phyloP scores from a whole-genome alignment of 805 yeast species.

The Nakazawaea sp. region DNA sequence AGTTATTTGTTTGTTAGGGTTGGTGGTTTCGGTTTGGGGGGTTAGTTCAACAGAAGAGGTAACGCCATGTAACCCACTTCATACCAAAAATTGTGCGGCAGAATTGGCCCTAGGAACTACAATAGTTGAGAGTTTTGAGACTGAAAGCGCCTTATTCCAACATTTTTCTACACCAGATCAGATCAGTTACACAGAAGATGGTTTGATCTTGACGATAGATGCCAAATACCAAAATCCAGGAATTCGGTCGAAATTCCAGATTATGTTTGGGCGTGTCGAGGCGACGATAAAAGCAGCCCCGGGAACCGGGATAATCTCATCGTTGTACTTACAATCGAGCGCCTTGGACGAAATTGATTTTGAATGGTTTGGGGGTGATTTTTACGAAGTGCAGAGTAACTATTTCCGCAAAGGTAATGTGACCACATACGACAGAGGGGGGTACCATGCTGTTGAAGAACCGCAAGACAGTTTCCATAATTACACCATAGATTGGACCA shows the following conservation, averaged over 20 bases:
- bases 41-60: no score
- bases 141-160: slow-evolving; percentile 36
- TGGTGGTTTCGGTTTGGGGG: no score
- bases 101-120: no score
- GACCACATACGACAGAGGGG: slow-evolving; percentile 74
- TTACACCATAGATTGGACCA: slow-evolving; percentile 82
- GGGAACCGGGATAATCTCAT: slow-evolving; percentile 76
- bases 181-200: slow-evolving; percentile 43
- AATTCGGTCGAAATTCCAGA: slow-evolving; percentile 67
- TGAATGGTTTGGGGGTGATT: slow-evolving; percentile 83
- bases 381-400: slow-evolving; percentile 67
- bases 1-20: no score
- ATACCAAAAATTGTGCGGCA: no score
- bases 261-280: slow-evolving; percentile 86
- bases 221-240: slow-evolving; percentile 74
- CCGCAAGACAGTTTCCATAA: slow-evolving; percentile 63
- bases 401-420: slow-evolving; percentile 79
- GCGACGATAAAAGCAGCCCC: slow-evolving; percentile 64
- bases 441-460: slow-evolving; percentile 48
- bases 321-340: slow-evolving; percentile 75
- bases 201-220: slow-evolving; percentile 54
- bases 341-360: slow-evolving; percentile 86
- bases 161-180: slow-evolving; percentile 35
- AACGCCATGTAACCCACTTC: no score
- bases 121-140: slow-evolving; percentile 45